phyloP scores from a whole-genome alignment of 352 stramenopile genomes.

The Plasmopara viticola region DNA sequence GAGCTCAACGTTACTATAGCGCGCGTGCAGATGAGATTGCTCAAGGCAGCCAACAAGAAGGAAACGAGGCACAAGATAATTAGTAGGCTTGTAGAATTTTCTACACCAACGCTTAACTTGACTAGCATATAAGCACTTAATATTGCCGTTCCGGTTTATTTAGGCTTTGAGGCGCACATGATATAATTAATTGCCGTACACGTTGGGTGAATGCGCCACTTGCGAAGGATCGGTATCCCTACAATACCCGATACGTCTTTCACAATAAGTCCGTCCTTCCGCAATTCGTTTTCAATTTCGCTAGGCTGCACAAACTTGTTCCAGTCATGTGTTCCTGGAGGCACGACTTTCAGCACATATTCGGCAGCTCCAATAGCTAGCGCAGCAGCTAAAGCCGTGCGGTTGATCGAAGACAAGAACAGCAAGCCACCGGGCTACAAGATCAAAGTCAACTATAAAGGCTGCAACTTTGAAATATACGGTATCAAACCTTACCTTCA shows the following conservation, averaged over 20 bases:
- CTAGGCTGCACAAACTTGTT: conserved; percentile 76
- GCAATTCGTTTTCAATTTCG: conserved; percentile 53
- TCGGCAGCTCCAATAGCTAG: conserved; percentile 72
- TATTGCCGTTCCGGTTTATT: conserved; percentile 9
- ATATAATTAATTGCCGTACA: conserved; percentile 83
- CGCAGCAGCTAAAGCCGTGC: conserved; percentile 54
- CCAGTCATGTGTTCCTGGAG: conserved; percentile 80
- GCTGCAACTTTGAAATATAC: not conserved
- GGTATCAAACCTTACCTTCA: conserved; percentile 48
- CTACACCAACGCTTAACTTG: not conserved
- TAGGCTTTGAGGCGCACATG: conserved; percentile 61
- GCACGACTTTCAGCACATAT: conserved; percentile 68
- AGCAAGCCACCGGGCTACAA: conserved; percentile 59
- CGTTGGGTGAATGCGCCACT: conserved; percentile 66
- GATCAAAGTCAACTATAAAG: not conserved
- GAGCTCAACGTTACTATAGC: conserved; percentile 32
- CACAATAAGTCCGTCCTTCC: conserved; percentile 47
- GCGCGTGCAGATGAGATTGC: conserved; percentile 5
- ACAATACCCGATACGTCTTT: conserved; percentile 78
- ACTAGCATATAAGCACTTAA: not conserved
- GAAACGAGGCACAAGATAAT: conserved; percentile 9
- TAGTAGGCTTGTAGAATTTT: not conserved
- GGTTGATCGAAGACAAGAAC: conserved; percentile 85
- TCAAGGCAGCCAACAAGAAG: conserved; percentile 1
- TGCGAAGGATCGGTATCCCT: conserved; percentile 62